Base-by-base conservation (phyloP, 73 alveolate genomes). In the Paramecium primaurelia region DNA sequence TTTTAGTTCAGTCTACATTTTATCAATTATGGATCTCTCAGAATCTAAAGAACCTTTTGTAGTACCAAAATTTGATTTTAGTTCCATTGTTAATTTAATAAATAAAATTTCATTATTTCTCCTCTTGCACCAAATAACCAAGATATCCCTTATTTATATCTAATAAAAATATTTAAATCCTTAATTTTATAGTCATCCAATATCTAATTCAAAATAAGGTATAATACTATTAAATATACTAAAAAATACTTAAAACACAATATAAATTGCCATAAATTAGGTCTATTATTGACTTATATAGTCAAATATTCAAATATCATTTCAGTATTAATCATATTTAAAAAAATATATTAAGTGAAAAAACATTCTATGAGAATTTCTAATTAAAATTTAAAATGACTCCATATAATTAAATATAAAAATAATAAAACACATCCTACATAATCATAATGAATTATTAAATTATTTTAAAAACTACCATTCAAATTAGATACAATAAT, bases 241-340 rank as follows among this genome's bases (percentile, higher is more conserved):
- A 89, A n/a, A 51, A 3, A 88, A 44, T 7, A 89, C 92, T 9
- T 89, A 40, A 73, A 89, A 89, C 30, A 89, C 94, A 1, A 89
- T 89, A 37, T 71, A 71, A 26, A 37, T 10, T 22, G 86, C 94
- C 8, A 71, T 45, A 6, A 84, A 58, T 11, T 71, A 45, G 18
- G 71, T 88, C 42, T 64, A 58, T 9, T 22, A 22, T 22, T 22
- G 25, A 22, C 25, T 22, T 0, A 22, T 22, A 22, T 22, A 22
- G 25, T 22, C 25, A 22, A 22, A 22, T 22, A 59, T 60, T 22
- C 32, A 71, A 26, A 22, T 36, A 14, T 22, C 25, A 22, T 22
- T 22, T 0, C 25, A 22, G 25, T 22, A 22, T 22, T 22, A 22
- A 22, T 22, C 25, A 22, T 22, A 22, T 22, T 22, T 22, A 22